A percentile compares a stretch with the other conserved stretches of the same genome.
Evolutionary conservation across 805 yeast genomes (phyloP).

Genomic region (Komagataella pseudopastoris): DNA sequence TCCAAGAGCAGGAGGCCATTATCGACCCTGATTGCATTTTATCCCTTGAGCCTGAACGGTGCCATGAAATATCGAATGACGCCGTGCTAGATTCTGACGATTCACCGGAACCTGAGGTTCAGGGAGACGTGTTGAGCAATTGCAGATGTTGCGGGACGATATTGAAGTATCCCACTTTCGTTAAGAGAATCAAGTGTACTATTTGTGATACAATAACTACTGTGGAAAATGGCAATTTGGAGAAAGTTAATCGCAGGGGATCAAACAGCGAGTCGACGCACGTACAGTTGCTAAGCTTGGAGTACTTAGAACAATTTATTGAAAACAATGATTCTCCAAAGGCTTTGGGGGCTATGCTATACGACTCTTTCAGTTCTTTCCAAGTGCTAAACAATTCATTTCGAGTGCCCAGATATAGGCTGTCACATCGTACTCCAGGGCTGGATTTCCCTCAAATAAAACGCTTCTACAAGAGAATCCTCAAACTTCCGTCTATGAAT

Average conservation of each 20-base stretch:
- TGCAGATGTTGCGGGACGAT: slow-evolving; percentile 37
- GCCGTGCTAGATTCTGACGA: background rate
- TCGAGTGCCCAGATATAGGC: slow-evolving; percentile 14
- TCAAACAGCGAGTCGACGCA: slow-evolving; percentile 2
- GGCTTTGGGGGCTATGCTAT: slow-evolving; percentile 36
- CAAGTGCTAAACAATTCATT: slow-evolving; percentile 44
- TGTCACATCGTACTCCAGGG: slow-evolving; percentile 27
- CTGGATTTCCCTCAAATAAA: slow-evolving; percentile 35
- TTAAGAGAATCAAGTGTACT: slow-evolving; percentile 38
- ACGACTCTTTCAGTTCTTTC: slow-evolving; percentile 31
- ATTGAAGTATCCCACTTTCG: slow-evolving; percentile 22
- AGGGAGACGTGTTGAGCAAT: slow-evolving; percentile 7
- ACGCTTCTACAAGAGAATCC: slow-evolving; percentile 29
- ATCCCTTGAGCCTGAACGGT: background rate
- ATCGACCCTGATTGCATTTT: background rate
- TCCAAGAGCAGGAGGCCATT: background rate
- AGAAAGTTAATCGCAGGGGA: slow-evolving; percentile 2
- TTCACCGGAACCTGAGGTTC: background rate
- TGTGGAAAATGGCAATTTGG: background rate
- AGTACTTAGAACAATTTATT: slow-evolving; percentile 10
- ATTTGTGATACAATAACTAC: slow-evolving; percentile 35
- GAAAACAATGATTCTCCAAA: slow-evolving; percentile 18
- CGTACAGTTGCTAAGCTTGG: slow-evolving; percentile 9
- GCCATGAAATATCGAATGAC: background rate
- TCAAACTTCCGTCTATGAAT: slow-evolving; percentile 41